A percentile compares a stretch with the other conserved stretches of the same genome.
These are phyloP conservation scores for Hemileia vastatrix DNA, from an alignment of 1,284 basidiomycete species.

Conservation along the genomic window DNA sequence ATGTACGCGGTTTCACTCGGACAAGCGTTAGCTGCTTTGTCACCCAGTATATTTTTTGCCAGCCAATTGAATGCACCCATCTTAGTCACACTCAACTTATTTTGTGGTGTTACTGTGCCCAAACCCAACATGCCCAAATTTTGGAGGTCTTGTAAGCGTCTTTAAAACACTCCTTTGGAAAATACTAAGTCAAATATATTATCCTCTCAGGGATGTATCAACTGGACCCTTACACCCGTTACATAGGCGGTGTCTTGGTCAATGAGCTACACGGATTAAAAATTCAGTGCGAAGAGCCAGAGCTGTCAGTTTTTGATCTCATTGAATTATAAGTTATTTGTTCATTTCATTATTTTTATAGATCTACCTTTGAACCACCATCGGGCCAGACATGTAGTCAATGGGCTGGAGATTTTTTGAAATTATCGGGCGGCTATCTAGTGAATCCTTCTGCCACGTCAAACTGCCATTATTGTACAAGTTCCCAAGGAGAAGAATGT, in stretches of 20 bases:
- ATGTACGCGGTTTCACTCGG: conserved; percentile 68
- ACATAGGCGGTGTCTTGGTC: conserved; percentile 49
- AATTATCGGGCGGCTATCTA: conserved; percentile 58
- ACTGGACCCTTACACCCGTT: conserved; percentile 56
- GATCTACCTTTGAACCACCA: conserved; percentile 58
- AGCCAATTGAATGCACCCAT: conserved; percentile 69
- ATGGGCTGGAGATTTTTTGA: conserved; percentile 59
- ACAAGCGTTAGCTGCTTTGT: conserved; percentile 59
- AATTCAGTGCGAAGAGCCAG: conserved; percentile 28
- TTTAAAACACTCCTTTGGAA: conserved; percentile 44
- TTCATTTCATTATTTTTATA: background rate
- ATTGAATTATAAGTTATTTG: conserved; percentile 48
- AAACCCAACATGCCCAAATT: conserved; percentile 56
- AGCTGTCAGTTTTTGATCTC: conserved; percentile 52
- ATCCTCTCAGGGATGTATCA: conserved; percentile 27
- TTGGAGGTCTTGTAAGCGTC: conserved; percentile 68
- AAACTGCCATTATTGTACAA: conserved; percentile 63
- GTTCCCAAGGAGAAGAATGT: conserved; percentile 36
- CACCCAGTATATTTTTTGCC: conserved; percentile 62
- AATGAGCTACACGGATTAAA: conserved; percentile 19
- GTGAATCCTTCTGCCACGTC: conserved; percentile 57
- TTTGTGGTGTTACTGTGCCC: conserved; percentile 51
- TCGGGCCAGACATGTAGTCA: conserved; percentile 60
- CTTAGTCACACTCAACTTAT: conserved; percentile 57
- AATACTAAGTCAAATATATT: conserved; percentile 4